A percentile compares a stretch with the other conserved stretches of the same genome.
phyloP scores from a whole-genome alignment of 345 rosid species.

The Bretschneidera sinensis region DNA sequence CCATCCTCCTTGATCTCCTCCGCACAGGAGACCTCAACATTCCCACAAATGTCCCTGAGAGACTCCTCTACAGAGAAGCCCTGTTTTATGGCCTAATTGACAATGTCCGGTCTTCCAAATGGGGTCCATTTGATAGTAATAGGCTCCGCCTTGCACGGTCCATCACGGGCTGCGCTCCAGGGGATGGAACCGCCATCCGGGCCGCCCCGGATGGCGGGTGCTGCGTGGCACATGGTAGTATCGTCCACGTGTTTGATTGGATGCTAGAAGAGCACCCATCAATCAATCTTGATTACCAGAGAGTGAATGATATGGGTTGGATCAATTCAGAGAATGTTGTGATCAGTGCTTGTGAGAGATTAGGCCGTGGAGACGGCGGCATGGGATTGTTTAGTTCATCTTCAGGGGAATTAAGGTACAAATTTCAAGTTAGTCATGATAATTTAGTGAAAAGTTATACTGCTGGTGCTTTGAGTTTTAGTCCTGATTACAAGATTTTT shows the following conservation, averaged over 20 bases:
- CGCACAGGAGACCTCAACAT: slow-evolving; percentile 91
- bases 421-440: slow-evolving; percentile 71
- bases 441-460: slow-evolving; percentile 72
- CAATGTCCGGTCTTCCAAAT: slow-evolving; percentile 73
- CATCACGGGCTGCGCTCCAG: slow-evolving; percentile 78
- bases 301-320: slow-evolving; percentile 92
- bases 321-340: slow-evolving; percentile 53
- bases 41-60: slow-evolving; percentile 60
- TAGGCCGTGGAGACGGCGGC: slow-evolving; percentile 90
- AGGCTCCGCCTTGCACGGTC: slow-evolving; percentile 50
- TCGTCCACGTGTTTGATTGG: slow-evolving; percentile 92
- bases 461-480: slow-evolving; percentile 81
- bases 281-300: slow-evolving; percentile 75
- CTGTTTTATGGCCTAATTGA: slow-evolving; percentile 70
- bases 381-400: slow-evolving; percentile 83
- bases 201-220: slow-evolving; percentile 95
- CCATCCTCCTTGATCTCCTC: slow-evolving; percentile 87
- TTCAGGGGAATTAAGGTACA: slow-evolving; percentile 65
- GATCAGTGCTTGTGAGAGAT: slow-evolving; percentile 67
- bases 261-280: slow-evolving; percentile 77
- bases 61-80: slow-evolving; percentile 77
- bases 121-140: slow-evolving; percentile 87
- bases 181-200: slow-evolving; percentile 93
- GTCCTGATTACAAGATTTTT: slow-evolving; percentile 56
- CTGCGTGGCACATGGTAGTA: slow-evolving; percentile 89